A percentile compares a stretch with the other conserved stretches of the same genome.
Evolutionary conservation across 768 basidiomycete genomes (phyloP).

Genomic region (Russula dissimulans): DNA sequence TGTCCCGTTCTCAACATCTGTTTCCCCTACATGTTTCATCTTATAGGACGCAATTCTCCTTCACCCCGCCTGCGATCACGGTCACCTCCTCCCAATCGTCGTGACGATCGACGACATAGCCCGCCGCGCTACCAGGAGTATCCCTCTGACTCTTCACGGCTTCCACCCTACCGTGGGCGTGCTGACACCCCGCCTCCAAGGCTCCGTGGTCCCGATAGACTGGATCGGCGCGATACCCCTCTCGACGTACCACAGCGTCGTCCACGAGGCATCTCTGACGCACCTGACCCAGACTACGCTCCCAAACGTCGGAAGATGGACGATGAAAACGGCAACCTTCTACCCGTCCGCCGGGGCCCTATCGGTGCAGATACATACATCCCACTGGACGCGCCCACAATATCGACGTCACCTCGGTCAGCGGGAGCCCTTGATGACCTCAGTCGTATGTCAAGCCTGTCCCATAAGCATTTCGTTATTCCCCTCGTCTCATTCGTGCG

Average conservation of each 20-base stretch:
- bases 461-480: background rate
- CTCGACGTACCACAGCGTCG: slow-evolving; percentile 16
- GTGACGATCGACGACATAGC: slow-evolving; percentile 11
- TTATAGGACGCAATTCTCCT: slow-evolving; percentile 21
- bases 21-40: slow-evolving; percentile 18
- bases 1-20: slow-evolving; percentile 19
- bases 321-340: slow-evolving; percentile 3
- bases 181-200: slow-evolving; percentile 14
- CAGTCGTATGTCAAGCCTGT: slow-evolving; percentile 19
- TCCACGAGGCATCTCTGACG: slow-evolving; percentile 6
- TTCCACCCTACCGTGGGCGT: slow-evolving; percentile 5
- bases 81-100: slow-evolving; percentile 13
- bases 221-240: slow-evolving; percentile 5
- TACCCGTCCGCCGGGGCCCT: slow-evolving; percentile 8
- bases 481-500: slow-evolving; percentile 7
- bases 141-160: slow-evolving; percentile 1
- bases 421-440: slow-evolving; percentile 9
- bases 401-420: slow-evolving; percentile 16
- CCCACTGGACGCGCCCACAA: slow-evolving; percentile 5
- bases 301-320: slow-evolving; percentile 17
- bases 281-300: slow-evolving; percentile 10
- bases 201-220: background rate
- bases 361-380: slow-evolving; percentile 5
- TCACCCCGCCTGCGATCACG: slow-evolving; percentile 15
- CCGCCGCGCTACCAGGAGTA: slow-evolving; percentile 12